phyloP scores from a whole-genome alignment of 257 asterid genomes.

The Plantago ovata region DNA sequence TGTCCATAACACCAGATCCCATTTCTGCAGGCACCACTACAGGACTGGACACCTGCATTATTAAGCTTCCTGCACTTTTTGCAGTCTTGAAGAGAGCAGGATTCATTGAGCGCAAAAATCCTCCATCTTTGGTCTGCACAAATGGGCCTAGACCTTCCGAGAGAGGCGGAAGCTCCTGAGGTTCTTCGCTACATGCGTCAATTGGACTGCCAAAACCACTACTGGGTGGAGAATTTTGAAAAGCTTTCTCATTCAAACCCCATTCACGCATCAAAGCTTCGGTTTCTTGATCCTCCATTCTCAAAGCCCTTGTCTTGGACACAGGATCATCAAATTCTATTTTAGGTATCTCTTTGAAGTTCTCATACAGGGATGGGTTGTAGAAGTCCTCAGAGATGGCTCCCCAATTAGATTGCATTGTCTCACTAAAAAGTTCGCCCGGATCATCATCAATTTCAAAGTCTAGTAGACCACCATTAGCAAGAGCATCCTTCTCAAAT shows the following conservation, averaged over 20 bases:
- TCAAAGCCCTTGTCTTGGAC: slow-evolving; percentile 49
- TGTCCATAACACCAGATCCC: slow-evolving; percentile 85
- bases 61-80: slow-evolving; percentile 67
- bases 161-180: slow-evolving; percentile 59
- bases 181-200: slow-evolving; percentile 45
- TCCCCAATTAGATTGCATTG: slow-evolving; percentile 44
- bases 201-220: slow-evolving; percentile 66
- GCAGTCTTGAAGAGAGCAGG: slow-evolving; percentile 62
- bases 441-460: slow-evolving; percentile 40
- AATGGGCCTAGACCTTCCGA: slow-evolving; percentile 84
- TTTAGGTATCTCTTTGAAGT: slow-evolving; percentile 29
- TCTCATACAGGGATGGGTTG: slow-evolving; percentile 26
- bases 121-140: slow-evolving; percentile 78
- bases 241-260: slow-evolving; percentile 72
- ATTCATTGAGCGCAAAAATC: slow-evolving; percentile 84
- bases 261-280: slow-evolving; percentile 83
- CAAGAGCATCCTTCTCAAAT: slow-evolving; percentile 82
- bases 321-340: slow-evolving; percentile 36
- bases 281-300: slow-evolving; percentile 80
- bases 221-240: slow-evolving; percentile 63
- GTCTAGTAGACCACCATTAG: slow-evolving; percentile 63
- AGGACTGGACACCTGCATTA: slow-evolving; percentile 90
- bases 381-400: slow-evolving; percentile 36
- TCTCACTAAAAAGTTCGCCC: slow-evolving; percentile 23
- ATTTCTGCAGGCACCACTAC: slow-evolving; percentile 96